Conservation (phyloP, 1,284 basidiomycete genomes). For the Ceratobasidium papillatum region DNA sequence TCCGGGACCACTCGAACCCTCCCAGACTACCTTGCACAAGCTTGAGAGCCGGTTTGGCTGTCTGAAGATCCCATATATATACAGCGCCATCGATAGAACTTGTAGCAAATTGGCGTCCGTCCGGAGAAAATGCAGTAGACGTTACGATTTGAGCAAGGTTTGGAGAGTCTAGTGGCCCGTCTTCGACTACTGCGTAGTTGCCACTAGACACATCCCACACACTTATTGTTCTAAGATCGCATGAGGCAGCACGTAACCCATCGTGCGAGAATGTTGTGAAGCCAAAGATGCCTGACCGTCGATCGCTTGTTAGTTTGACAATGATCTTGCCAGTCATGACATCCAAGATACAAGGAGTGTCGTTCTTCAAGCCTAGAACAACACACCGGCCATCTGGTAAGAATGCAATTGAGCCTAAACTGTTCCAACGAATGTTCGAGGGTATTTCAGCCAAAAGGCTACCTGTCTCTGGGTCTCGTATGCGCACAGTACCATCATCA, state of each 20-base stretch:
- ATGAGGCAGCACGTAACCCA: slow-evolving; percentile 30
- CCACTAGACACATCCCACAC: slow-evolving; percentile 34
- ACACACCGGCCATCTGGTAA: not conserved
- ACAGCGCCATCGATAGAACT: not conserved
- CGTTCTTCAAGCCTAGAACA: not conserved
- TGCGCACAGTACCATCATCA: not conserved
- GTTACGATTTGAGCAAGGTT: not conserved
- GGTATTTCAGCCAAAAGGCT: not conserved
- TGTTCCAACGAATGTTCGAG: not conserved
- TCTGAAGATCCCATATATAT: not conserved
- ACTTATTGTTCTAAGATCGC: slow-evolving; percentile 31
- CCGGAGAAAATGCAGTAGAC: slow-evolving; percentile 8
- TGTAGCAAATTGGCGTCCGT: not conserved
- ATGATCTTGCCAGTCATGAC: not conserved
- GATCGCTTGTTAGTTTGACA: not conserved
- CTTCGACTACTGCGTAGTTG: not conserved
- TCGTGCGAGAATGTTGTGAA: slow-evolving; percentile 39
- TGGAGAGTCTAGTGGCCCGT: not conserved
- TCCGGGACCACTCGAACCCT: no score
- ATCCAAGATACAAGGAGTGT: not conserved
- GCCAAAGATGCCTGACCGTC: not conserved
- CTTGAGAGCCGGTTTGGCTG: not conserved
- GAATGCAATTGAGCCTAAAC: not conserved
- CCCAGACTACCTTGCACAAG: not conserved
- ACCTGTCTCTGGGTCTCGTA: not conserved